Base-by-base conservation (phyloP, 1,139 yeast species). In the Hemisphaericaspora subhashii region DNA sequence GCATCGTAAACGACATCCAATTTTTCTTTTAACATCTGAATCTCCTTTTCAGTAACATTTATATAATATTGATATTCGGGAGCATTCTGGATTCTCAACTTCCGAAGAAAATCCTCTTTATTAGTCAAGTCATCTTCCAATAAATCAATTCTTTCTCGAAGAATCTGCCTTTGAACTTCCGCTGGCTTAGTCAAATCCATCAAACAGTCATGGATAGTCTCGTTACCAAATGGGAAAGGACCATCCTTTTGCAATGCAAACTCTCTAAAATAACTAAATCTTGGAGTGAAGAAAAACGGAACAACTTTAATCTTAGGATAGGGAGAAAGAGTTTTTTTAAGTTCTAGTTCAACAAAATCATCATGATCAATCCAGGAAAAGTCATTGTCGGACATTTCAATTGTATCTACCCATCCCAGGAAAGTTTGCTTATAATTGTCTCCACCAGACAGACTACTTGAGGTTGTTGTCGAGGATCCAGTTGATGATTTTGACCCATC, bases 291-390 rank as follows among this genome's bases (percentile, higher is more conserved):
- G 42, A 86, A 72, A 48, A 90, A 68, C 1, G 95, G 94, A 14
- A 70, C 52, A 0, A 86, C 74, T 13, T 65, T 64, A 35, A 90
- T 73, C 32, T 68, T 62, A 0, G 95, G 92, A 33, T 71, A 62
- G 2, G 75, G 68, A 4, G 77, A 66, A 2, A 61, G 66, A 17
- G 68, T 58, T 44, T 73, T 67, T n/a, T 64, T 64, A 48, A 72
- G 68, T 53, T 79, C 87, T 32, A 90, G 64, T 53, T 92, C 98
- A 12, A 78, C 69, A 52, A 81, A 92, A 61, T 92, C 98, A 43
- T 86, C 80, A 22, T 76, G 62, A 55, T 92, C 97, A 37, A 81
- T 66, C 98, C 98, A 92, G 0, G 79, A 58, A 39, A 66, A 57
- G 47, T 83, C 87, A 37, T 60, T 62, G 22, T 72, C 79, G 23